A percentile compares a stretch with the other conserved stretches of the same genome.
Conservation (phyloP, 2,329 filamentous ascomycete genomes). For the Colletotrichum limetticola region DNA sequence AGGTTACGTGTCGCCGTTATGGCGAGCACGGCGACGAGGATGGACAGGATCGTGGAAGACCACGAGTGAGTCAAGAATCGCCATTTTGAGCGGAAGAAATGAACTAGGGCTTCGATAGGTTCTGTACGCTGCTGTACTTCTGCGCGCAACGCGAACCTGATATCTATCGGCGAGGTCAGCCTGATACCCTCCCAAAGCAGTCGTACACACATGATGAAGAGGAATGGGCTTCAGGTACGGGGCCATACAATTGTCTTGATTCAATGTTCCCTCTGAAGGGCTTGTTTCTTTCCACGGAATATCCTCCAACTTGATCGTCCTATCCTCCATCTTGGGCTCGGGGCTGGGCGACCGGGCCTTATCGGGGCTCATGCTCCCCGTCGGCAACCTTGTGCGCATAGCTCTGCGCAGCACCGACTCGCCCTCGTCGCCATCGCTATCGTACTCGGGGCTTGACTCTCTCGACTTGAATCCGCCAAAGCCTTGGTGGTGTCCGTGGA, state of each 20-base stretch:
- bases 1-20: conserved; percentile 73
- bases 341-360: conserved; percentile 60
- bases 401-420: conserved; percentile 61
- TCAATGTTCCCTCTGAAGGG: conserved; percentile 38
- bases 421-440: conserved; percentile 48
- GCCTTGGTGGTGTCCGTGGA: conserved; percentile 35
- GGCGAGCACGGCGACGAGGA: conserved; percentile 71
- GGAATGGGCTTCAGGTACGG: conserved; percentile 20
- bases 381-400: conserved; percentile 64
- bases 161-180: conserved; percentile 65
- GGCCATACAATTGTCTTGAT: conserved; percentile 61
- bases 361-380: conserved; percentile 66
- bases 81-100: conserved; percentile 70
- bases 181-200: conserved; percentile 10
- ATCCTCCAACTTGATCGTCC: conserved; percentile 50
- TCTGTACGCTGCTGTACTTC: conserved; percentile 90
- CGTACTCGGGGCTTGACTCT: conserved; percentile 47
- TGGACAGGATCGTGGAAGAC: conserved; percentile 71
- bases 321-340: conserved; percentile 53
- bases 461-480: conserved; percentile 32
- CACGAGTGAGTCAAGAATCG: conserved; percentile 75
- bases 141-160: conserved; percentile 86
- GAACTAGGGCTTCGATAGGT: conserved; percentile 80
- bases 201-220: conserved; percentile 33
- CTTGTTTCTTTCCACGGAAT: conserved; percentile 42